These are phyloP conservation scores for Backusella westeae DNA, from an alignment of 192 early-diverging fungal genomes.

Conservation along the genomic window DNA sequence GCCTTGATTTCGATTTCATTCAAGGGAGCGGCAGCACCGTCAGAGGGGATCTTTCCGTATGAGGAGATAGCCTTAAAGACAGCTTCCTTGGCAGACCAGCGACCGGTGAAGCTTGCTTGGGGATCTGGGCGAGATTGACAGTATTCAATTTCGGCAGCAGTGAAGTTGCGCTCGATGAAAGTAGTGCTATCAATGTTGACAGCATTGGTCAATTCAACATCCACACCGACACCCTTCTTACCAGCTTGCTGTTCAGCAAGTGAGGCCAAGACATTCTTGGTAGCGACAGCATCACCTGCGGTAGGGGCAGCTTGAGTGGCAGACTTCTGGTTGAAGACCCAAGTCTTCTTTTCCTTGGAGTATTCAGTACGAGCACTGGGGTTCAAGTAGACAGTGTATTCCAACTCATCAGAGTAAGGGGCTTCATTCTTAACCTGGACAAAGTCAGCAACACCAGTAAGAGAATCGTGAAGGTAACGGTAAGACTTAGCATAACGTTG, in stretches of 20 bases:
- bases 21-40: slow-evolving; percentile 83
- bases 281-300: slow-evolving; percentile 48
- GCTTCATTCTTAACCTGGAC: slow-evolving; percentile 84
- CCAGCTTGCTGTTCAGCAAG: slow-evolving; percentile 44
- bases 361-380: slow-evolving; percentile 80
- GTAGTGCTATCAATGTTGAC: slow-evolving; percentile 79
- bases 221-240: slow-evolving; percentile 72
- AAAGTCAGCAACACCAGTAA: slow-evolving; percentile 79
- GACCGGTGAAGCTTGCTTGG: slow-evolving; percentile 84
- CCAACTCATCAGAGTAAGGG: slow-evolving; percentile 81
- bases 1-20: slow-evolving; percentile 85
- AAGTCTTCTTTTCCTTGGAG: slow-evolving; percentile 68
- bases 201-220: slow-evolving; percentile 83
- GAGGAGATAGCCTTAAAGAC: slow-evolving; percentile 91
- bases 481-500: slow-evolving; percentile 76
- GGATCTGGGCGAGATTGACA: slow-evolving; percentile 70
- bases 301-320: slow-evolving; percentile 33
- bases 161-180: slow-evolving; percentile 94
- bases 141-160: slow-evolving; percentile 72
- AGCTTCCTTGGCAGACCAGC: slow-evolving; percentile 97
- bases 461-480: slow-evolving; percentile 87
- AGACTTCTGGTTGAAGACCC: slow-evolving; percentile 59
- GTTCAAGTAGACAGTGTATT: slow-evolving; percentile 84
- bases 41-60: slow-evolving; percentile 62
- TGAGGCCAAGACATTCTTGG: slow-evolving; percentile 50